These are phyloP conservation scores for Rusavskia elegans DNA, from an alignment of 495 filamentous ascomycete genomes.

Conservation along the genomic window DNA sequence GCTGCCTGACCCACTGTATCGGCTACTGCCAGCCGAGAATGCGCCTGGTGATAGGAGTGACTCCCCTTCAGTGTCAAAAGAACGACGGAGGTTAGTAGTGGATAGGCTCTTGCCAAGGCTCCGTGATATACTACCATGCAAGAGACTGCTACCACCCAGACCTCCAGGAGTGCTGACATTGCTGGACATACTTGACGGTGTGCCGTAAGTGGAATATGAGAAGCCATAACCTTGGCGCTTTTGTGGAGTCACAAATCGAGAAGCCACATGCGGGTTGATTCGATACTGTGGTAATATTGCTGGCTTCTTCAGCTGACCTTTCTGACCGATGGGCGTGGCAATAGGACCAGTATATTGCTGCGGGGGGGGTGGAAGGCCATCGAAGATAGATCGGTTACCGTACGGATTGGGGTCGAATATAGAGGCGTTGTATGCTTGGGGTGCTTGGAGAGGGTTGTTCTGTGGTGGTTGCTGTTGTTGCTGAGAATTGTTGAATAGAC, in stretches of 20 bases:
- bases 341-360: conserved; percentile 61
- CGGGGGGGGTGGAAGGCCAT: conserved; percentile 45
- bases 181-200: conserved; percentile 55
- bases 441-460: conserved; percentile 28
- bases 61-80: conserved; percentile 49
- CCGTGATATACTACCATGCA: conserved; percentile 41
- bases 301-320: conserved; percentile 56
- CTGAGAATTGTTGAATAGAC: conserved; percentile 52
- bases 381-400: conserved; percentile 67
- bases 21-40: conserved; percentile 53
- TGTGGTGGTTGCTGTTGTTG: conserved; percentile 26
- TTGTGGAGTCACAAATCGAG: conserved; percentile 66
- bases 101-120: conserved; percentile 42
- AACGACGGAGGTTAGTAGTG: conserved; percentile 51
- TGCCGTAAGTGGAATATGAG: conserved; percentile 76
- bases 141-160: conserved; percentile 45
- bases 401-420: conserved; percentile 67
- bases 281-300: conserved; percentile 76
- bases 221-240: conserved; percentile 69
- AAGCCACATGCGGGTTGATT: conserved; percentile 64
- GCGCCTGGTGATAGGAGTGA: conserved; percentile 78
- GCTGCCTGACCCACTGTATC: conserved; percentile 44
- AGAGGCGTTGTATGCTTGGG: conserved; percentile 57
- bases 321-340: conserved; percentile 68
- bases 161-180: conserved; percentile 50